Conservation (phyloP, 768 basidiomycete species). For the Myochromella boudieri region DNA sequence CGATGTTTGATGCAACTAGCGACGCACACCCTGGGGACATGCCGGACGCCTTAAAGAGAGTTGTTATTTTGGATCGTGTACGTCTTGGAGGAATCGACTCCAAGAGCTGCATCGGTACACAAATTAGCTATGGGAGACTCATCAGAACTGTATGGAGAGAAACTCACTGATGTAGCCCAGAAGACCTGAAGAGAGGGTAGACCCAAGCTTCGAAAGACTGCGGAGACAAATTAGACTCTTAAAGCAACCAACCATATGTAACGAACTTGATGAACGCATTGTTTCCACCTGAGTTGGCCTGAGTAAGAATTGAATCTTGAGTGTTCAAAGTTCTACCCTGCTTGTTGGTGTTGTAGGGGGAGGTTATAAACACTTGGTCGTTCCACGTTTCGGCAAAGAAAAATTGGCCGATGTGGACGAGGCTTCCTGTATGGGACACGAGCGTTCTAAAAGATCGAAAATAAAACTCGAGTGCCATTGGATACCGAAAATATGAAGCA, state of each 20-base stretch:
- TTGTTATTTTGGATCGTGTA: neutral
- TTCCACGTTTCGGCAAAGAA: slow-evolving; percentile 34
- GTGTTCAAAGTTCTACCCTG: slow-evolving; percentile 26
- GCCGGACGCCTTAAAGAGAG: neutral
- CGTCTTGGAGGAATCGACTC: neutral
- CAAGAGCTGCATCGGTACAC: neutral
- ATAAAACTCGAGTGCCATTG: neutral
- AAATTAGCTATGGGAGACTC: too few relatives aligned
- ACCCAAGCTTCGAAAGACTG: slow-evolving; percentile 14
- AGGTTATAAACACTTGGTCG: slow-evolving; percentile 23
- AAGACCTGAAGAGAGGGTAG: slow-evolving; percentile 18
- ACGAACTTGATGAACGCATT: slow-evolving; percentile 26
- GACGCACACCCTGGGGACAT: neutral
- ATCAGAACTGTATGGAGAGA: too few relatives aligned
- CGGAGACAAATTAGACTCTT: neutral
- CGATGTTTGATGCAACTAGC: neutral
- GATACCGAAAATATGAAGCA: neutral
- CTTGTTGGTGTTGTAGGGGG: slow-evolving; percentile 27
- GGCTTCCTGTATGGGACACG: slow-evolving; percentile 25
- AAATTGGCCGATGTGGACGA: slow-evolving; percentile 34
- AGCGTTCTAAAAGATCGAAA: slow-evolving; percentile 20
- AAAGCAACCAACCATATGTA: neutral
- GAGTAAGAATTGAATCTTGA: slow-evolving; percentile 28
- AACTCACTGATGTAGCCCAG: slow-evolving; percentile 26
- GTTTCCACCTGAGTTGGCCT: slow-evolving; percentile 20